A percentile compares a stretch with the other conserved stretches of the same genome.
Evolutionary conservation across 1,284 basidiomycete genomes (phyloP).

Genomic region (Pseudozyma sp.): DNA sequence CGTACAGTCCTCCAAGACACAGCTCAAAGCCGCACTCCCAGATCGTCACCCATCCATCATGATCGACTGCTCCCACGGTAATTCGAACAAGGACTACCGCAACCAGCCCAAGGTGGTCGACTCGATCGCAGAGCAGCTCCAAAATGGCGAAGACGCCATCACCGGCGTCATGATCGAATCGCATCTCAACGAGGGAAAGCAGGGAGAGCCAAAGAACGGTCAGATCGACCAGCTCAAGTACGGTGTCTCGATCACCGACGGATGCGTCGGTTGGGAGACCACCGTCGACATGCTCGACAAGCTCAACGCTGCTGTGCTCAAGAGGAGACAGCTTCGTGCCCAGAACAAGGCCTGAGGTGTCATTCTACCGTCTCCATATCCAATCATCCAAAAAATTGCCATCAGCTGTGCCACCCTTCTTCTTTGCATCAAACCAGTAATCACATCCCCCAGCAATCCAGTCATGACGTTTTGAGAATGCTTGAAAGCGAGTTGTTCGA

Average conservation of each 20-base stretch:
- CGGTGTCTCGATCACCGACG: conserved; percentile 69
- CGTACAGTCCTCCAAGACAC: conserved; percentile 82
- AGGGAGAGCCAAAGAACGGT: conserved; percentile 67
- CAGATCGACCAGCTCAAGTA: conserved; percentile 61
- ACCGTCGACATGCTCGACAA: conserved; percentile 72
- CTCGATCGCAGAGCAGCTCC: conserved; percentile 82
- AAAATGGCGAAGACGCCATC: conserved; percentile 80
- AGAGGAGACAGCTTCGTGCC: conserved; percentile 26
- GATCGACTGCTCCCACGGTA: conserved; percentile 68
- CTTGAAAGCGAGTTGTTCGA: too few relatives aligned
- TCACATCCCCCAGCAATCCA: too few relatives aligned
- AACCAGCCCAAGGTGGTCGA: conserved; percentile 74
- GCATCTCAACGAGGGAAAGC: conserved; percentile 78
- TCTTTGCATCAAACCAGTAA: too few relatives aligned
- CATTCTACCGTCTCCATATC: too few relatives aligned
- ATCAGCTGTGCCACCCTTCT: too few relatives aligned
- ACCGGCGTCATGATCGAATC: conserved; percentile 98
- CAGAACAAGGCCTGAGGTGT: conserved; percentile 18
- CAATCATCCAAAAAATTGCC: too few relatives aligned
- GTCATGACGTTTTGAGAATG: too few relatives aligned
- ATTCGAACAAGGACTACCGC: conserved; percentile 68
- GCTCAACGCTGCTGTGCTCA: conserved; percentile 63
- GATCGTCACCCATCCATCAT: conserved; percentile 62
- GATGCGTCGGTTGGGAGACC: conserved; percentile 90
- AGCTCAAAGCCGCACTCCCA: conserved; percentile 71